A percentile compares a stretch with the other conserved stretches of the same genome.
These are phyloP conservation scores for Breynia disticha DNA, from an alignment of 441 rosid species.

Conservation along the genomic window DNA sequence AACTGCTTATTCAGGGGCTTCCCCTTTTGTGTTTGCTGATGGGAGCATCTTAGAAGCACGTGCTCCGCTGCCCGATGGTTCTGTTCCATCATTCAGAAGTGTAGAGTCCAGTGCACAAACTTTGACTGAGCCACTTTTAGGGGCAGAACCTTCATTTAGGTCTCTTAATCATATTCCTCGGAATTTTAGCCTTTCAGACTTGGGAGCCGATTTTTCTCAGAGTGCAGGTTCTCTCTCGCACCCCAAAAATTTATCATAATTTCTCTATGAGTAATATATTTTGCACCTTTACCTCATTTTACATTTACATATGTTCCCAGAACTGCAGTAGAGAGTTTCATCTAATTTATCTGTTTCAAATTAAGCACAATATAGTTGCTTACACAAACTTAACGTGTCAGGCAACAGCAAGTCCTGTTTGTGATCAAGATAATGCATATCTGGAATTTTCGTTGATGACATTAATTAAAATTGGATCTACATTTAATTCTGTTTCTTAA, in stretches of 20 bases:
- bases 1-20: slow-evolving; percentile 53
- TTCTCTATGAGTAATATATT: too few species aligned
- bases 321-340: too few species aligned
- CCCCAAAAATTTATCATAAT: not conserved
- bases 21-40: slow-evolving; percentile 65
- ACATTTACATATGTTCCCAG: too few species aligned
- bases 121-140: slow-evolving; percentile 56
- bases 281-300: too few species aligned
- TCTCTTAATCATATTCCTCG: slow-evolving; percentile 73
- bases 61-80: slow-evolving; percentile 51
- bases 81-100: slow-evolving; percentile 62
- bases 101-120: slow-evolving; percentile 72
- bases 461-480: not conserved
- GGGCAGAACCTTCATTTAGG: slow-evolving; percentile 72
- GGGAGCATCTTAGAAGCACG: slow-evolving; percentile 57
- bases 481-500: not conserved
- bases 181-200: slow-evolving; percentile 86
- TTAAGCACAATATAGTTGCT: too few species aligned
- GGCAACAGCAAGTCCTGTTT: too few species aligned
- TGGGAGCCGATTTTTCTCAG: slow-evolving; percentile 80
- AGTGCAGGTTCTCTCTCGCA: slow-evolving; percentile 76
- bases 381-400: too few species aligned
- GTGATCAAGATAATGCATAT: not conserved
- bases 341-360: too few species aligned
- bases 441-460: not conserved